Evolutionary conservation across 257 asterid genomes (phyloP).

Genomic region (Datura wrightii): DNA sequence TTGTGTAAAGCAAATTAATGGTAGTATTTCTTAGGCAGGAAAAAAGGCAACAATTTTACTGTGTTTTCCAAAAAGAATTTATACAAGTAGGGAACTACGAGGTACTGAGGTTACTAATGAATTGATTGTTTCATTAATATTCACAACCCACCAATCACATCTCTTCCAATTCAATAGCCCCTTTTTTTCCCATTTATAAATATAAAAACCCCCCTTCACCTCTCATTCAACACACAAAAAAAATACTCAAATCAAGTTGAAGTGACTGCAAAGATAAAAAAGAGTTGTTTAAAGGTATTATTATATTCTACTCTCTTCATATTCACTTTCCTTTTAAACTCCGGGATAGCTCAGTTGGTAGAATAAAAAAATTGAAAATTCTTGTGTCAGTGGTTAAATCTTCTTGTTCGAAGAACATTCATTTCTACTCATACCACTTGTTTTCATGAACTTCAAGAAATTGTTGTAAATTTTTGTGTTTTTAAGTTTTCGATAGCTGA

Average conservation of each 20-base stretch:
- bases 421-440: not conserved
- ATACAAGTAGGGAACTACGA: not conserved
- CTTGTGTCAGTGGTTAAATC: too few species aligned
- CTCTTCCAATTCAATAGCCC: not conserved
- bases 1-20: too few species aligned
- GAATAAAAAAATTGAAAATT: too few species aligned
- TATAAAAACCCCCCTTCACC: too few species aligned
- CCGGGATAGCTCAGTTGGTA: too few species aligned
- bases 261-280: conserved; percentile 3
- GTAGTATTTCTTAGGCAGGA: not conserved
- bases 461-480: not conserved
- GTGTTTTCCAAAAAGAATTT: not conserved
- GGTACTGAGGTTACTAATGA: not conserved
- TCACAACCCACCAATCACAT: not conserved
- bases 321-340: too few species aligned
- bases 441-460: not conserved
- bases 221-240: not conserved
- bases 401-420: not conserved
- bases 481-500: not conserved
- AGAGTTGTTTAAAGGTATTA: not conserved
- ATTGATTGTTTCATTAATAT: not conserved
- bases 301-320: too few species aligned
- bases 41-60: not conserved
- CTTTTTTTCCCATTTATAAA: not conserved
- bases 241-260: not conserved